Conservation (phyloP, 495 filamentous ascomycete genomes). For the Paragyromitra xinjiangensis region DNA sequence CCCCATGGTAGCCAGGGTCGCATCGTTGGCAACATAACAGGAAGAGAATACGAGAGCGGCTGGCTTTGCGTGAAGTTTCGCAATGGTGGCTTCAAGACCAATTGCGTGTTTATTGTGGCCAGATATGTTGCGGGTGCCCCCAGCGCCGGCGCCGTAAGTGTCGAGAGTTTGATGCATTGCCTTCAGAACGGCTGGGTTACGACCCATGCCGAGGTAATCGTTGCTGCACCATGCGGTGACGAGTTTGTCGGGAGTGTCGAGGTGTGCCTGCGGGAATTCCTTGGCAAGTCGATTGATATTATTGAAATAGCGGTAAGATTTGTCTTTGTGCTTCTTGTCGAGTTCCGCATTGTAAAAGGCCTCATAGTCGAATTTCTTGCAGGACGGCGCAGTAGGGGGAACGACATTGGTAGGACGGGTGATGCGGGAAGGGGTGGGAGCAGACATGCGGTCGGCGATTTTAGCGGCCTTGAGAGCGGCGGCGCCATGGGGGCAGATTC, state of each 20-base stretch:
- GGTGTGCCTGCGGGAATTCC: conserved; percentile 95
- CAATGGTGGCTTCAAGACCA: conserved; percentile 80
- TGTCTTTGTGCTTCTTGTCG: conserved; percentile 99
- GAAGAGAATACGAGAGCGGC: conserved; percentile 92
- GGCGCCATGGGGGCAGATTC: conserved; percentile 56
- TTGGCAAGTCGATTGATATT: conserved; percentile 98
- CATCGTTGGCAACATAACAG: conserved; percentile 98
- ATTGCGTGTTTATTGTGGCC: conserved; percentile 97
- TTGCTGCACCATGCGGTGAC: conserved; percentile 99
- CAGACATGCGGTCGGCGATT: conserved; percentile 42
- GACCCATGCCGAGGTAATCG: conserved; percentile 96
- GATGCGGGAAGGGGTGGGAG: conserved; percentile 28
- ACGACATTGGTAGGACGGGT: conserved; percentile 60
- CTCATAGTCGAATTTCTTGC: conserved; percentile 81
- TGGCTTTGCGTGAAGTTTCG: conserved; percentile 88
- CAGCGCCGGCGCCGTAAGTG: conserved; percentile 92
- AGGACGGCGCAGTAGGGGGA: conserved; percentile 17
- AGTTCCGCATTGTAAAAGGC: conserved; percentile 86
- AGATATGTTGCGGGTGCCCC: conserved; percentile 96
- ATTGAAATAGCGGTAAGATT: conserved; percentile 99
- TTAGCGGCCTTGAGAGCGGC: conserved; percentile 54
- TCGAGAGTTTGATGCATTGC: conserved; percentile 95
- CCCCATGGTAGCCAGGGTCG: conserved; percentile 92
- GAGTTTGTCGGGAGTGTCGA: conserved; percentile 80
- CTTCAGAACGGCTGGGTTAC: conserved; percentile 85